A percentile compares a stretch with the other conserved stretches of the same genome.
These are phyloP conservation scores for Triadica sebifera DNA, from an alignment of 345 rosid genomes.

Conservation along the genomic window DNA sequence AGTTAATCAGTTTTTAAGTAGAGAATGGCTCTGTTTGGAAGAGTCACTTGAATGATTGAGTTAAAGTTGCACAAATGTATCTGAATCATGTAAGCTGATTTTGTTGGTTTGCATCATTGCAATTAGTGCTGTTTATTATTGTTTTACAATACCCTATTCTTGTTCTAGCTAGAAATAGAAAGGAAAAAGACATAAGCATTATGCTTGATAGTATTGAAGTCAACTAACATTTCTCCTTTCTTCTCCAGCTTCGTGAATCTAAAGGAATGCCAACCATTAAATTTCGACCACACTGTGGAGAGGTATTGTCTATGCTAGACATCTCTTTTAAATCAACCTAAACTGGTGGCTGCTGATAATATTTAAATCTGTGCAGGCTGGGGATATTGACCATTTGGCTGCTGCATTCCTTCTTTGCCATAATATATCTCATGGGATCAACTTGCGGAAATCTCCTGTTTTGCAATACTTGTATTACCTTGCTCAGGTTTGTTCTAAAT, in stretches of 20 bases:
- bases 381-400: conserved; percentile 56
- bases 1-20: neutral
- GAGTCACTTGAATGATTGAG: neutral
- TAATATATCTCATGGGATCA: conserved; percentile 56
- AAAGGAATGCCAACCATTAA: conserved; percentile 57
- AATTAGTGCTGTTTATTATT: neutral
- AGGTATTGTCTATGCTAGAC: conserved; percentile 32
- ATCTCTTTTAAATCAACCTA: neutral
- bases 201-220: conserved; percentile 9
- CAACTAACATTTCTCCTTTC: neutral
- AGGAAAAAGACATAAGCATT: neutral
- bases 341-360: conserved; percentile 19
- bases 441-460: conserved; percentile 52
- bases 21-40: neutral
- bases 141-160: neutral
- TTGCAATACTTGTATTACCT: conserved; percentile 56
- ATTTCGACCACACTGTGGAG: conserved; percentile 59
- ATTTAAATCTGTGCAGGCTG: conserved; percentile 40
- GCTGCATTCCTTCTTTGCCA: conserved; percentile 49
- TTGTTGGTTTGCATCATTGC: neutral
- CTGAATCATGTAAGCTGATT: neutral
- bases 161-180: neutral
- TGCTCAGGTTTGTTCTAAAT: conserved; percentile 43
- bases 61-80: neutral
- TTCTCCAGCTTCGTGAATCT: conserved; percentile 54